Base-by-base conservation (phyloP, 148 eudicot genomes). In the Beta vulgaris region DNA sequence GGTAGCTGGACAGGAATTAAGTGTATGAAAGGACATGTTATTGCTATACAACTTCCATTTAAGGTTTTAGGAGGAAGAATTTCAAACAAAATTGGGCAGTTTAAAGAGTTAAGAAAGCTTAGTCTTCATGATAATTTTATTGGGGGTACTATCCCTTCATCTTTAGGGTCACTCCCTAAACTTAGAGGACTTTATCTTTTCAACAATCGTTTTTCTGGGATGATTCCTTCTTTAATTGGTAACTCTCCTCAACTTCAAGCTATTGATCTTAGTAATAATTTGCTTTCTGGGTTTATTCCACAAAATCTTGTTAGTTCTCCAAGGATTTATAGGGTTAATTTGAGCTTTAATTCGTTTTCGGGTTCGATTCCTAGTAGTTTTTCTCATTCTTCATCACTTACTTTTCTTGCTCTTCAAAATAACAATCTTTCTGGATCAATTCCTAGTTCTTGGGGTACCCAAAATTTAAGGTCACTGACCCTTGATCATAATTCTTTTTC, bases 81-180 rank as follows among this genome's bases (percentile, higher is more conserved):
- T 21, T 80, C 91, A 6, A 76, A 86, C 18, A 85, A 87, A 77
- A 86, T 91, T 35, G 93, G 93, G 0, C 80, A 82, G 51, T 82
- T 94, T 21, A 85, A 80, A 61, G 83, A 86, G 21, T 91, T 94
- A 13, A 73, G 95, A 7, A 86, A 76, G 64, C 72, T 91, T 36
- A 90, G 95, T 63, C 80, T 93, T 48, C 98, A 93, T 77, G 91
- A 91, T 83, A 94, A 94, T 76, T 71, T 78, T 64, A 84, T 94
- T 57, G 60, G 79, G 1, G 98, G 96, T 7, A 76, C 88, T 6
- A 72, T 94, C 51, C 98, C 97, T 37, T 64, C 85, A 11, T 86
- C 96, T 53, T 78, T 94, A 3, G 89, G 93, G 16, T 75, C 77
- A 12, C 88, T 94, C 18, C 89, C 87, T 31, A 85, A 88, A 55